These are phyloP conservation scores for Decorospora gaudefroyi DNA, from an alignment of 2,329 filamentous ascomycete genomes.

Conservation along the genomic window DNA sequence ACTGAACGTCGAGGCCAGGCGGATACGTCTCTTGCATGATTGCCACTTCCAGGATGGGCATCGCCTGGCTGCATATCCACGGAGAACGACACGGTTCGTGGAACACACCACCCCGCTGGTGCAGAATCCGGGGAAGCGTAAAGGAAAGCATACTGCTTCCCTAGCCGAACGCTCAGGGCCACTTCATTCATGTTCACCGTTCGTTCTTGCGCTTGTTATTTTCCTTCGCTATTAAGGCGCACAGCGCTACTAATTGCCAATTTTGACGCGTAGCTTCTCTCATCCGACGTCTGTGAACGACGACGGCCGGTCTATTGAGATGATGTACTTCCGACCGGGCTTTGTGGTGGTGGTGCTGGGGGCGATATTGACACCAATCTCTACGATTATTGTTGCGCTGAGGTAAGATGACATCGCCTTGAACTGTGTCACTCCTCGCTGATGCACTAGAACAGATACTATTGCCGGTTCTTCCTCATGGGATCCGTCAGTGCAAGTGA, in stretches of 20 bases:
- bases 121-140: conserved; percentile 28
- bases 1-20: conserved; percentile 12
- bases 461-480: conserved; percentile 42
- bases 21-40: conserved; percentile 16
- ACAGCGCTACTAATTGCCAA: conserved; percentile 6
- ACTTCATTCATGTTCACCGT: conserved; percentile 10
- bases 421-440: background rate
- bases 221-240: conserved; percentile 8
- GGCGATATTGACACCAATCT: conserved; percentile 41
- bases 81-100: conserved; percentile 20
- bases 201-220: conserved; percentile 12
- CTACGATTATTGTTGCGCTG: conserved; percentile 40
- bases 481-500: conserved; percentile 39
- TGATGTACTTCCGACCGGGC: conserved; percentile 40
- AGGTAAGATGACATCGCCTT: conserved; percentile 28
- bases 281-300: conserved; percentile 2
- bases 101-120: conserved; percentile 19
- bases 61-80: conserved; percentile 18
- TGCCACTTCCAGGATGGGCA: conserved; percentile 8
- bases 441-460: conserved; percentile 32
- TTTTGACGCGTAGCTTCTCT: background rate
- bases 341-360: conserved; percentile 44
- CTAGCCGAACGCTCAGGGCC: conserved; percentile 14
- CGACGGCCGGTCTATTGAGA: conserved; percentile 2
- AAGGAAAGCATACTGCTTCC: conserved; percentile 13